These are phyloP conservation scores for Hygrophorus pudorinus DNA, from an alignment of 768 basidiomycete genomes.

Conservation along the genomic window DNA sequence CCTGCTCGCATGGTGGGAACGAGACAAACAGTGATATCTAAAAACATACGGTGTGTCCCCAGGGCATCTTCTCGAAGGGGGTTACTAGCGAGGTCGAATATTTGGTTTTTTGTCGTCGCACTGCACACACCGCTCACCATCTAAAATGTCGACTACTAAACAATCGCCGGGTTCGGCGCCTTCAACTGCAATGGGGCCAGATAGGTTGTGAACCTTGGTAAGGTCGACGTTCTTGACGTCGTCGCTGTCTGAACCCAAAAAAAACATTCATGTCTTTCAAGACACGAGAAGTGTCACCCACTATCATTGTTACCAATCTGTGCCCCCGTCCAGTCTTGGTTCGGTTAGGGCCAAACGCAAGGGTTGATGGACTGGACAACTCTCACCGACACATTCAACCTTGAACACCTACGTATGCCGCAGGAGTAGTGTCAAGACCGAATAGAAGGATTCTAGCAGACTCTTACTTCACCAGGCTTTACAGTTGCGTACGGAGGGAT, in stretches of 20 bases:
- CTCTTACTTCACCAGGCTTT: conserved; percentile 45
- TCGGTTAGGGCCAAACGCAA: too few relatives aligned
- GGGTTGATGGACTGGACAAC: too few relatives aligned
- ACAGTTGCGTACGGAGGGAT: conserved; percentile 55
- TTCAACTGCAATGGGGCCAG: conserved; percentile 66
- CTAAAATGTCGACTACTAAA: conserved; percentile 71
- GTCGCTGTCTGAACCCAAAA: conserved; percentile 38
- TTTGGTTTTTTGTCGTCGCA: not conserved
- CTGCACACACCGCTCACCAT: conserved; percentile 36
- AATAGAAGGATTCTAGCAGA: not conserved
- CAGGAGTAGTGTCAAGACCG: not conserved
- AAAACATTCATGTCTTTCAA: too few relatives aligned
- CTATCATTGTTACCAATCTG: too few relatives aligned
- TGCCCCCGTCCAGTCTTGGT: too few relatives aligned
- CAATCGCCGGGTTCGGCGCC: conserved; percentile 75
- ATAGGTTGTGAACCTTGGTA: conserved; percentile 61
- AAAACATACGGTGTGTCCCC: conserved; percentile 59
- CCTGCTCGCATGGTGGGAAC: conserved; percentile 25
- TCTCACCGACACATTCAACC: too few relatives aligned
- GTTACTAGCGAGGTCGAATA: conserved; percentile 28
- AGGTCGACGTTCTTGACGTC: conserved; percentile 60
- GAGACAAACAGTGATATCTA: not conserved
- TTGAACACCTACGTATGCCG: too few relatives aligned
- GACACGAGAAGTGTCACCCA: too few relatives aligned
- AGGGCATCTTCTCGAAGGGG: conserved; percentile 68